A percentile compares a stretch with the other conserved stretches of the same genome.
Evolutionary conservation across 1,139 yeast species (phyloP).

Genomic region (Kluyveromyces marxianus): DNA sequence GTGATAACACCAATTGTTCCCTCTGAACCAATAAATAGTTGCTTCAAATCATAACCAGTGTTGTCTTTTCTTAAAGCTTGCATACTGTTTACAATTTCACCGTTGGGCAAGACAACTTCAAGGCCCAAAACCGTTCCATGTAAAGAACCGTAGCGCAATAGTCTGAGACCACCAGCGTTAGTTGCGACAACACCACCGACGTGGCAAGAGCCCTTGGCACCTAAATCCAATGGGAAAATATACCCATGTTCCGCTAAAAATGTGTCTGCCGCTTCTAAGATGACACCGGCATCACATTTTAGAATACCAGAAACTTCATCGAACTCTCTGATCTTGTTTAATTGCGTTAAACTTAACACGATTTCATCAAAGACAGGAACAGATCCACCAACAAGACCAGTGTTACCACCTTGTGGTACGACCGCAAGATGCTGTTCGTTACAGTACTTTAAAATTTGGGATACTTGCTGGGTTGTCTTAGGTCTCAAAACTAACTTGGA

Average conservation of each 20-base stretch:
- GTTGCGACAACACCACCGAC: constrained; percentile 93
- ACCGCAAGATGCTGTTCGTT: constrained; percentile 71
- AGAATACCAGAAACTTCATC: constrained; percentile 76
- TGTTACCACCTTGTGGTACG: constrained; percentile 94
- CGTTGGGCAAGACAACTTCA: constrained; percentile 85
- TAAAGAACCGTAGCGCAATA: constrained; percentile 79
- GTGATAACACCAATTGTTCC: constrained; percentile 86
- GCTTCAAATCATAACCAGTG: constrained; percentile 86
- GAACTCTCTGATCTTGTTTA: constrained; percentile 75
- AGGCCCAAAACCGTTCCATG: constrained; percentile 89
- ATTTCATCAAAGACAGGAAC: constrained; percentile 88
- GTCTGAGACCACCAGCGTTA: constrained; percentile 87
- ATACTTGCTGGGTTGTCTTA: constrained; percentile 69
- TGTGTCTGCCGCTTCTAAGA: constrained; percentile 75
- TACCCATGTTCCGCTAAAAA: constrained; percentile 71
- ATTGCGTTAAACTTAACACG: constrained; percentile 53
- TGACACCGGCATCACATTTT: constrained; percentile 82
- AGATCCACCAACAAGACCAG: constrained; percentile 94
- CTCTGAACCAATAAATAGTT: constrained; percentile 81
- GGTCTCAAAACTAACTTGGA: constrained; percentile 80
- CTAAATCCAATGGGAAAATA: constrained; percentile 85
- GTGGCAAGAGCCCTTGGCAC: constrained; percentile 93
- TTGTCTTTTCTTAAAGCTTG: constrained; percentile 81
- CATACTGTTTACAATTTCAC: constrained; percentile 70
- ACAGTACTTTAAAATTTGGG: constrained; percentile 70